Evolutionary conservation across 768 basidiomycete genomes (phyloP), one percentile per base, ranked within the genome.

Genomic region (Terana coerulea): DNA sequence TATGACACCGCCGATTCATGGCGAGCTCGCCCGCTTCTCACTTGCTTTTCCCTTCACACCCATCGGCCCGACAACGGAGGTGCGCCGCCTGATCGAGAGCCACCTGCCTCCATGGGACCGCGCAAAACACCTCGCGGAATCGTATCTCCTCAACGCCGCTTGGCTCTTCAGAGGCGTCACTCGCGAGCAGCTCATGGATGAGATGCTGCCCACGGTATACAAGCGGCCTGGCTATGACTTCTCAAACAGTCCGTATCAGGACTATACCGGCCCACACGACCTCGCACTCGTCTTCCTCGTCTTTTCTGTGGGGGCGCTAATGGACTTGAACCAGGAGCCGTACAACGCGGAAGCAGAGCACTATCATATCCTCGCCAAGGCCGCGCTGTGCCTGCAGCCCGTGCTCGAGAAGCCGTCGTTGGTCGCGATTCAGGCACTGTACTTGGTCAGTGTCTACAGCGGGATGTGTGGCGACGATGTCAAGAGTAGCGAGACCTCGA

Each of bases 331-430:
- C 14, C 63, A 72, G 21, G 59, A 66, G 42, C 61, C 64, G 9
- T 57, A 66, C 39, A 65, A 62, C 33, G 56, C 63, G 10, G 72
- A 74, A 39, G 74, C 73, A 4, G 76, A 78, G 53, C 84, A 85
- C 53, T 86, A 74, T 48, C 78, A 85, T 43, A 84, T 87, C 55
- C 72, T 88, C 21, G 75, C 84, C 0, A 70, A 78, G 14, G 83
- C 82, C 1, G 83, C 86, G 2, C 66, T 90, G n/a, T 74, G 78
- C 39, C 67, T 87, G 11, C 83, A 84, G 58, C 75, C 86, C 0
- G 78, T 89, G 21, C 66, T 88, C 35, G 86, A 87, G 67, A 83
- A 84, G 57, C 87, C 87, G 9, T 79, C 81, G 0, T 64, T 86
- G 37, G 79, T 81, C 21, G 87, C 87, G 21, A 81, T 89, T 26